Percentiles rank a stretch among this genome's conserved stretches.
These are phyloP conservation scores for Starmerella ratchasimensis DNA, from an alignment of 805 yeast species.

Conservation along the genomic window DNA sequence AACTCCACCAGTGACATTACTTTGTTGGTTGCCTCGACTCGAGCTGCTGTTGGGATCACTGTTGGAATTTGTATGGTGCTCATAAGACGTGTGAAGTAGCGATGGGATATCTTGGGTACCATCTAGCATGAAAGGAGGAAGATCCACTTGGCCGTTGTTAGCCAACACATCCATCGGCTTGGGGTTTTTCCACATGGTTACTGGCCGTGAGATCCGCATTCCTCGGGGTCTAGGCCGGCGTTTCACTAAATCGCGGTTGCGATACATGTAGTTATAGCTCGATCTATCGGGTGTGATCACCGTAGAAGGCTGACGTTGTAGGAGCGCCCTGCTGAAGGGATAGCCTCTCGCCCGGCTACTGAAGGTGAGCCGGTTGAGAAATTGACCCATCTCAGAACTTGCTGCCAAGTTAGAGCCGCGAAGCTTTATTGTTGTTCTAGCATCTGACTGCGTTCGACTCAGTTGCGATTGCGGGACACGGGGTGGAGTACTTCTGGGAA, in stretches of 20 bases:
- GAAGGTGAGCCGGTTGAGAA: constrained; percentile 10
- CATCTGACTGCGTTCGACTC: too few species aligned
- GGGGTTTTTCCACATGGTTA: constrained; percentile 14
- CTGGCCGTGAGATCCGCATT: constrained; percentile 13
- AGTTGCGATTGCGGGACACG: background rate
- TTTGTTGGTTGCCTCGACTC: too few species aligned
- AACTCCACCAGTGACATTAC: background rate
- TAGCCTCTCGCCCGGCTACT: constrained; percentile 8
- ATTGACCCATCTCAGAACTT: constrained; percentile 5
- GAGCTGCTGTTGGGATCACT: too few species aligned
- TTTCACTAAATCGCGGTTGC: constrained; percentile 10
- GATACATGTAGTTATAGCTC: constrained; percentile 10
- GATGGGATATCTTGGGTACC: background rate
- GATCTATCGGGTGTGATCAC: constrained; percentile 19
- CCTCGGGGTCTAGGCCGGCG: constrained; percentile 12
- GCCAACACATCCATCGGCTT: constrained; percentile 12
- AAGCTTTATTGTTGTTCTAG: background rate
- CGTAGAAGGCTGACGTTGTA: constrained; percentile 17
- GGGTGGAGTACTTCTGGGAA: too few species aligned
- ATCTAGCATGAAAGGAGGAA: constrained; percentile 1
- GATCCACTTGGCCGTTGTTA: constrained; percentile 6
- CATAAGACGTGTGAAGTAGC: background rate
- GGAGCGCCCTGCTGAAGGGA: constrained; percentile 9
- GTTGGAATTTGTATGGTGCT: background rate
- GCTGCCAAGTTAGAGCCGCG: constrained; percentile 4